These are phyloP conservation scores for Solanum piurae DNA, from an alignment of 257 asterid species.

Conservation along the genomic window DNA sequence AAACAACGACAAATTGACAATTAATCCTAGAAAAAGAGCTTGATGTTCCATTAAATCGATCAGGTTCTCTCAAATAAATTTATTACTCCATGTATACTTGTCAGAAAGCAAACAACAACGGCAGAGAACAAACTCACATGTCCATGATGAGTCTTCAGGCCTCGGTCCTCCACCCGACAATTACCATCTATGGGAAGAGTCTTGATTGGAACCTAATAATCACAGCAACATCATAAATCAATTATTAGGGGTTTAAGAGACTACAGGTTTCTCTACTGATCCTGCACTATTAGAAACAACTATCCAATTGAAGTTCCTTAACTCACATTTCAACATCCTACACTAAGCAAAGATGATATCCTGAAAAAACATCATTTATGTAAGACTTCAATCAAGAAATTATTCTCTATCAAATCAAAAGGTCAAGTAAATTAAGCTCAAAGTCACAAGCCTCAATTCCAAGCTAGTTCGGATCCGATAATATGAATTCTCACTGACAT, in stretches of 20 bases:
- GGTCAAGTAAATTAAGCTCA: background rate
- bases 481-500: background rate
- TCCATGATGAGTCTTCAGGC: slow-evolving; percentile 92
- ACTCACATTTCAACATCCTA: background rate
- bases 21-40: background rate
- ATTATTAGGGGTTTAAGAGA: background rate
- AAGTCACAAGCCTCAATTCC: background rate
- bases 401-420: background rate
- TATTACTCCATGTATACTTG: background rate
- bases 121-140: slow-evolving; percentile 44
- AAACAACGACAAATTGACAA: background rate
- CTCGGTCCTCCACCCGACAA: slow-evolving; percentile 95
- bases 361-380: background rate
- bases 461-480: background rate
- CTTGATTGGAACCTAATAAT: slow-evolving; percentile 67
- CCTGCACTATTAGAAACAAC: background rate
- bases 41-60: background rate
- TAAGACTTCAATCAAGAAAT: background rate
- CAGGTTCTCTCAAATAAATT: background rate
- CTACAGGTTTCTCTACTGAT: background rate
- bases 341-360: background rate
- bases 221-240: slow-evolving; percentile 5
- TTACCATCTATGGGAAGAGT: slow-evolving; percentile 81
- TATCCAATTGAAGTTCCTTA: background rate
- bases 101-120: background rate